A percentile compares a stretch with the other conserved stretches of the same genome.
Conservation (phyloP, 371 early-diverging fungal species). For the Mortierella sp. region DNA sequence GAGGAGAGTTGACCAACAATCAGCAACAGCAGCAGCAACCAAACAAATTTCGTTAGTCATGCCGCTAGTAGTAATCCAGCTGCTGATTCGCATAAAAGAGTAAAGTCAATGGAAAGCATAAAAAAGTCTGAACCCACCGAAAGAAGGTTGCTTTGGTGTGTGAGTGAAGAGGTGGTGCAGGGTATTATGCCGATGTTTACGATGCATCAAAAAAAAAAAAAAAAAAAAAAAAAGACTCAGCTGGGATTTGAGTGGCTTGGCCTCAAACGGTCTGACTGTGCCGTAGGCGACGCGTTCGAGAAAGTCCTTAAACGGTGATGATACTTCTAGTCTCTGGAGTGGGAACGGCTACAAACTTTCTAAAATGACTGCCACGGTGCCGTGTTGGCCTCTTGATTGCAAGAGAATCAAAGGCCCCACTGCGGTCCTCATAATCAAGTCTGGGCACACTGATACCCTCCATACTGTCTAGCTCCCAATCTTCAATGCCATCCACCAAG, state of each 20-base stretch:
- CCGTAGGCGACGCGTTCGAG: not conserved
- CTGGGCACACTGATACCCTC: not conserved
- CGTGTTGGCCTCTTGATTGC: conserved; percentile 34
- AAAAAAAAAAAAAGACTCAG: not conserved
- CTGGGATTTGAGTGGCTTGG: not conserved
- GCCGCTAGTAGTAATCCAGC: no score
- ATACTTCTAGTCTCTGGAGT: not conserved
- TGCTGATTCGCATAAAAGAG: no score
- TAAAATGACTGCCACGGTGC: conserved; percentile 38
- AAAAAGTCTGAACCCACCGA: no score
- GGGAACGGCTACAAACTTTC: conserved; percentile 32
- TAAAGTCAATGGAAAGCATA: no score
- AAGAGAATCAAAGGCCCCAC: conserved; percentile 27
- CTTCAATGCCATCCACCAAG: not conserved
- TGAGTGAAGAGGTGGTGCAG: no score
- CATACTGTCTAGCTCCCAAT: not conserved
- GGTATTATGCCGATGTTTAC: no score
- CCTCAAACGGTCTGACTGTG: not conserved
- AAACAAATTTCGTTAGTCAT: no score
- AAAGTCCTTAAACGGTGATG: not conserved
- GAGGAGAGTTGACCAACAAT: no score
- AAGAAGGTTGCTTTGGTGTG: no score
- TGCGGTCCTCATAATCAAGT: not conserved
- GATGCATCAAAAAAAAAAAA: conserved; percentile 23
- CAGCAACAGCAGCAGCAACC: no score